Evolutionary conservation across 1,284 basidiomycete genomes (phyloP), one percentile per base, ranked within the genome.

Genomic region (Microbotryomycetes sp.): DNA sequence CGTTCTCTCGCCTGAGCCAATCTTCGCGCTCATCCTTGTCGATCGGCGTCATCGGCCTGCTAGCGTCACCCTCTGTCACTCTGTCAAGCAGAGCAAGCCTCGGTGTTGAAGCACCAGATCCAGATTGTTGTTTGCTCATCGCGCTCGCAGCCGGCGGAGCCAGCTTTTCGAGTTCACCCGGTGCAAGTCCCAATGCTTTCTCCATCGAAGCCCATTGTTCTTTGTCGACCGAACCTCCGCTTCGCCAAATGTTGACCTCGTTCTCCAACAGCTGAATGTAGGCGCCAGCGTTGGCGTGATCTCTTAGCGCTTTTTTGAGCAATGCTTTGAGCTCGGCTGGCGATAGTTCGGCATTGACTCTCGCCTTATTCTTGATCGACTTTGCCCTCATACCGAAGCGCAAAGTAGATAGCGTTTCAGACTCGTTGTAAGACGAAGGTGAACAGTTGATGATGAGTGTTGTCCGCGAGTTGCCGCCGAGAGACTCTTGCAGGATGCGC

Each of bases 381-480:
- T 99, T 99, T 30, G 96, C 96, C 16, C 73, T 59, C 76, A 97
- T 96, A 82, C 96, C 96, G 76, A 99, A 99, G 29, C 96, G 88
- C 31, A 99, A 83, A 1, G 96, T 99, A 0, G 88, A 89, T n/a
- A 99, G 81, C 1, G 96, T 99, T 77, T 99, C 96, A 2, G 90
- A 81, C 73, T 96, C 91, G 72, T 99, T 99, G 80, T 91, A 99
- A 1, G 89, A 86, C 1, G 91, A 92, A 15, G 96, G 96, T 26
- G 96, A 99, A 74, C 93, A 97, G 63, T 98, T 99, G 79, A 99
- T 97, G 73, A 99, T 97, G 45, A 99, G 83, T 1, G 96, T 99
- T 23, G 96, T 99, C 47, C 96, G 85, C 31, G 94, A 97, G 78
- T 99, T 99, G 74, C 96, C 96, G 74, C 96, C 96, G 5, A 99